A percentile compares a stretch with the other conserved stretches of the same genome.
Conservation (phyloP, 2,329 filamentous ascomycete species). For the Neonectria faginata region DNA sequence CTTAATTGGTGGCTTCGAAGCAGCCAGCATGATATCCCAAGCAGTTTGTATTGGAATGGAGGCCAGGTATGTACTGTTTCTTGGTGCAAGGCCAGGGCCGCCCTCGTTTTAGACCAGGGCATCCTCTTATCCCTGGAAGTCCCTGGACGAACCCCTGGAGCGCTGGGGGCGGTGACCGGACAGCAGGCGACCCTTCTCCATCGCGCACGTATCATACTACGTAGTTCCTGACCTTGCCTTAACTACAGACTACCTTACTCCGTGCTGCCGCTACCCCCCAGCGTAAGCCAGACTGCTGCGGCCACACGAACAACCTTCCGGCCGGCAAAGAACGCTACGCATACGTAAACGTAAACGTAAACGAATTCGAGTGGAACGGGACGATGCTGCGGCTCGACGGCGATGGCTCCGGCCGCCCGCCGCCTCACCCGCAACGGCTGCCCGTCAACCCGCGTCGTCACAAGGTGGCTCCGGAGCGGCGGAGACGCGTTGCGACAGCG, state of each 20-base stretch:
- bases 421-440: conserved; percentile 52
- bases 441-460: conserved; percentile 63
- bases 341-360: neutral
- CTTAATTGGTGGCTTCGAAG: neutral
- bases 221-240: neutral
- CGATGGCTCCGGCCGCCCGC: conserved; percentile 36
- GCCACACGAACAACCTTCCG: neutral
- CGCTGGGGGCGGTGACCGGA: neutral
- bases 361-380: conserved; percentile 18
- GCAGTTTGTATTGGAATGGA: neutral
- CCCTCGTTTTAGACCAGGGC: neutral
- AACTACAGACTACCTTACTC: neutral
- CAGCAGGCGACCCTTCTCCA: conserved; percentile 1
- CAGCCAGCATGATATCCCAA: neutral
- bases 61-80: neutral
- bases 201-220: neutral
- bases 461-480: conserved; percentile 59
- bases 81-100: neutral
- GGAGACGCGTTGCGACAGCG: conserved; percentile 63
- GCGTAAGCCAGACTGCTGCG: neutral
- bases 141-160: conserved; percentile 7
- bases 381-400: conserved; percentile 23
- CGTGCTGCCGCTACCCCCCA: neutral
- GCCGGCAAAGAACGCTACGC: conserved; percentile 2
- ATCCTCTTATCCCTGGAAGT: neutral